Percentiles rank a stretch among this genome's conserved stretches.
These are phyloP conservation scores for Penicillium sp. DNA, from an alignment of 2,329 filamentous ascomycete species.

Conservation along the genomic window DNA sequence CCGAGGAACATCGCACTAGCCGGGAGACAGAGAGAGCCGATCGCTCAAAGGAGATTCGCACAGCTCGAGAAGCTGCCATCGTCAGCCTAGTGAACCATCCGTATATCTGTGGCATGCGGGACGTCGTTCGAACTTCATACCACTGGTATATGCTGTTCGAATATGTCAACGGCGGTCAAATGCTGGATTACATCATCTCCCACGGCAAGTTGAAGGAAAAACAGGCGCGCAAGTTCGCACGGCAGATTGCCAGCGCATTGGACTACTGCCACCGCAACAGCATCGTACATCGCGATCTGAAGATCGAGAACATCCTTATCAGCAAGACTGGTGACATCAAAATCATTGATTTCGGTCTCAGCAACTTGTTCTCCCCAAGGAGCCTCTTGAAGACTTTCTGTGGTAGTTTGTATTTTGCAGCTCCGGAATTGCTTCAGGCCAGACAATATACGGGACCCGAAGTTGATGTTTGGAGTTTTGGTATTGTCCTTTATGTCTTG, in stretches of 20 bases:
- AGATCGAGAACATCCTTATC: constrained; percentile 98
- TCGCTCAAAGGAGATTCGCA: constrained; percentile 91
- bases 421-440: constrained; percentile 85
- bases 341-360: constrained; percentile 96
- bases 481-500: constrained; percentile 91
- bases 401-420: constrained; percentile 93
- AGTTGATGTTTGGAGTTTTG: constrained; percentile 97
- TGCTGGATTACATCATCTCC: constrained; percentile 99
- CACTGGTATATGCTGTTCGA: constrained; percentile 99
- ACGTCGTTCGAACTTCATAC: constrained; percentile 90
- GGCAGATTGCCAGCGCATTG: constrained; percentile 89
- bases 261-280: constrained; percentile 98
- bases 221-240: constrained; percentile 91
- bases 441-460: constrained; percentile 91
- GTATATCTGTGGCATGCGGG: constrained; percentile 89
- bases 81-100: constrained; percentile 89
- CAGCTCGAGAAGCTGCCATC: constrained; percentile 89
- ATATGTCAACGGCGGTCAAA: constrained; percentile 96
- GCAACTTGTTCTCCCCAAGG: constrained; percentile 84
- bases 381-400: constrained; percentile 91
- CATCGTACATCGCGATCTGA: constrained; percentile 92
- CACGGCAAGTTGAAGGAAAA: constrained; percentile 97
- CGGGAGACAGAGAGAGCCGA: constrained; percentile 81
- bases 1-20: constrained; percentile 65
- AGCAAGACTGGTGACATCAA: constrained; percentile 99